A percentile compares a stretch with the other conserved stretches of the same genome.
phyloP scores from a whole-genome alignment of 2,329 filamentous ascomycete species.

The Phaeosphaeriaceae sp. region DNA sequence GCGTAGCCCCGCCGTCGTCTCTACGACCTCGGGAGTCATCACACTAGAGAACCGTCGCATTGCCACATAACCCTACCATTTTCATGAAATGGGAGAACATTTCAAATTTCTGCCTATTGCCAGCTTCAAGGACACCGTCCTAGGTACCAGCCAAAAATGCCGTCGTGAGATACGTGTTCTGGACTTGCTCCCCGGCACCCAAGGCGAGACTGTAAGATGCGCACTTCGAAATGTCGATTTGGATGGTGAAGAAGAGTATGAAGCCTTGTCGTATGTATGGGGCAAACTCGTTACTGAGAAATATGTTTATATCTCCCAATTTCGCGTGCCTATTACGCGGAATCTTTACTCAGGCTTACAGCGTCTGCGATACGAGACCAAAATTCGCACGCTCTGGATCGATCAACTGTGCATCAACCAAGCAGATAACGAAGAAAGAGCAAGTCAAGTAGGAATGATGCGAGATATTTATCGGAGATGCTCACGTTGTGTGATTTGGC shows the following conservation, averaged over 20 bases:
- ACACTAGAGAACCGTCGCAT: no score
- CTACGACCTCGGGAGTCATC: no score
- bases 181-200: slow-evolving; percentile 11
- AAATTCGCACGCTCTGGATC: slow-evolving; percentile 25
- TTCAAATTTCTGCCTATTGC: no score
- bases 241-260: slow-evolving; percentile 10
- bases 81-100: no score
- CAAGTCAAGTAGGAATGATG: slow-evolving; percentile 34
- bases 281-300: slow-evolving; percentile 12
- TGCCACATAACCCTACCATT: no score
- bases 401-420: slow-evolving; percentile 43
- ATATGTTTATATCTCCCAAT: slow-evolving; percentile 13
- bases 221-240: slow-evolving; percentile 6
- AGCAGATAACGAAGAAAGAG: slow-evolving; percentile 26
- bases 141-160: no score
- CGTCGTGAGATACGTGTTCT: slow-evolving; percentile 16
- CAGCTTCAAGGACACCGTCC: no score
- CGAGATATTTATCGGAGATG: slow-evolving; percentile 31
- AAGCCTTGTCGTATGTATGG: slow-evolving; percentile 32
- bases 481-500: slow-evolving; percentile 29
- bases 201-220: slow-evolving; percentile 8
- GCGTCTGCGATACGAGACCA: slow-evolving; percentile 16
- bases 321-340: slow-evolving; percentile 10
- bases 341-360: slow-evolving; percentile 22
- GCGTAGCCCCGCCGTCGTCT: no score